phyloP scores from a whole-genome alignment of 2,329 filamentous ascomycete species.

The Xylariaceae sp. region DNA sequence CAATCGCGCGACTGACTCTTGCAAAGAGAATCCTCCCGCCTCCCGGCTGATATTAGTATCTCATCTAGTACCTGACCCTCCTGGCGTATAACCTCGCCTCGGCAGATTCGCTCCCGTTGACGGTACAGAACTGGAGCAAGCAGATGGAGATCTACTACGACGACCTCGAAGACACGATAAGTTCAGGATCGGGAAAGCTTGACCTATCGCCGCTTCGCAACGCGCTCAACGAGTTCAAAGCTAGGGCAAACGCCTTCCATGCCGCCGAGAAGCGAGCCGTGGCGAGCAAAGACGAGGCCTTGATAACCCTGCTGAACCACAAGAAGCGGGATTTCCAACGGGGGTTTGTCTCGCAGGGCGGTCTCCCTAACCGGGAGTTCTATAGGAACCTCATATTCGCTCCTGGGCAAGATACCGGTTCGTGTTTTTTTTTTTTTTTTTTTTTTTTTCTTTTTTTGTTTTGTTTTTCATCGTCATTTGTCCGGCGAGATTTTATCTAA shows the following conservation, averaged over 20 bases:
- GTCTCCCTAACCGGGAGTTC: constrained; percentile 41
- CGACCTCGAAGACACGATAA: constrained; percentile 33
- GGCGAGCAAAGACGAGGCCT: constrained; percentile 24
- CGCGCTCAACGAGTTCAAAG: constrained; percentile 36
- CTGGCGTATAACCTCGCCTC: constrained; percentile 36
- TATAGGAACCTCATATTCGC: constrained; percentile 44
- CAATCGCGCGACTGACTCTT: background rate
- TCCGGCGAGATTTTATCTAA: background rate
- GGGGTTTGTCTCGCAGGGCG: constrained; percentile 44
- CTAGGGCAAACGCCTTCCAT: constrained; percentile 31
- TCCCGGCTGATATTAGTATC: background rate
- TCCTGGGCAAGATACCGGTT: constrained; percentile 44
- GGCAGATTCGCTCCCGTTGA: constrained; percentile 36
- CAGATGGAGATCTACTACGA: constrained; percentile 37
- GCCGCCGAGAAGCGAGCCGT: constrained; percentile 31
- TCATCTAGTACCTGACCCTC: constrained; percentile 34
- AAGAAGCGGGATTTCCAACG: constrained; percentile 46
- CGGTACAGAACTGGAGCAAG: constrained; percentile 37
- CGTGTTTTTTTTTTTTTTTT: constrained; percentile 2
- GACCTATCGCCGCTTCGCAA: constrained; percentile 35
- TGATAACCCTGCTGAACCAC: constrained; percentile 38
- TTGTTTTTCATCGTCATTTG: background rate
- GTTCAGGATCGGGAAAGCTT: constrained; percentile 31
- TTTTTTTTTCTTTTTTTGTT: background rate
- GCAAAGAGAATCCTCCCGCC: too few relatives aligned